Base-by-base conservation (phyloP, 768 basidiomycete species). In the Filobasidium floriforme region DNA sequence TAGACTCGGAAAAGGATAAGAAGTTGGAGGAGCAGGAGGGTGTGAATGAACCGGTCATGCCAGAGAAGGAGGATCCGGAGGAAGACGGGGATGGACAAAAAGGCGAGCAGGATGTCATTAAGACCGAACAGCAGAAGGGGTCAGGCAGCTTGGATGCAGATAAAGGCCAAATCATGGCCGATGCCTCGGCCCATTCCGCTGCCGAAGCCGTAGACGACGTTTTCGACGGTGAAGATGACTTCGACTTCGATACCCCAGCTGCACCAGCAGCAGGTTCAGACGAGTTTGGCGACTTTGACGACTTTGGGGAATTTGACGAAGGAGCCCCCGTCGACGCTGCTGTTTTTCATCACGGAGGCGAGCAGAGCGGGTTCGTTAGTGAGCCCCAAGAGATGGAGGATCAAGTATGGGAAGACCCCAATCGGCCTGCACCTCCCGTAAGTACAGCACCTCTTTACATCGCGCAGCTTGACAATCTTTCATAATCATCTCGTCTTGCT, bases 281-380 rank as follows among this genome's bases (percentile, higher is more conserved):
- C 18, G 73, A 71, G 26, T 75, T 75, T 41, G 76, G 69, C 22
- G 74, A 71, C 19, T 81, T 83, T 77, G 83, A 87, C 66, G 85
- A 85, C 65, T 87, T 88, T 75, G 84, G 83, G 49, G 80, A 84
- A 69, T 75, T 76, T 64, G 76, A 80, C 68, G 73, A 80, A 68
- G 79, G 79, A 69, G 84, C 84, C 41, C 79, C 79, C 1, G 80
- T 81, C 32, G 79, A 71, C 1, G 72, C 67, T 28, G 75, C 59
- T 4, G 61, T 22, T 55, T 41, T 44, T 51, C 70, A 63, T 11
- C 59, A n/a, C 18, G 18, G 51, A n/a, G 60, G 51, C 9, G n/a
- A 28, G 41, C 29, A 22, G 46, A 43, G 14, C 12, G 69, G 75
- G 74, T 73, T 77, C 67, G 81, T 68, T 41, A 70, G 66, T 5